Evolutionary conservation across 768 basidiomycete genomes (phyloP), one percentile per base, ranked within the genome.

Genomic region (Lactarius deliciosus): DNA sequence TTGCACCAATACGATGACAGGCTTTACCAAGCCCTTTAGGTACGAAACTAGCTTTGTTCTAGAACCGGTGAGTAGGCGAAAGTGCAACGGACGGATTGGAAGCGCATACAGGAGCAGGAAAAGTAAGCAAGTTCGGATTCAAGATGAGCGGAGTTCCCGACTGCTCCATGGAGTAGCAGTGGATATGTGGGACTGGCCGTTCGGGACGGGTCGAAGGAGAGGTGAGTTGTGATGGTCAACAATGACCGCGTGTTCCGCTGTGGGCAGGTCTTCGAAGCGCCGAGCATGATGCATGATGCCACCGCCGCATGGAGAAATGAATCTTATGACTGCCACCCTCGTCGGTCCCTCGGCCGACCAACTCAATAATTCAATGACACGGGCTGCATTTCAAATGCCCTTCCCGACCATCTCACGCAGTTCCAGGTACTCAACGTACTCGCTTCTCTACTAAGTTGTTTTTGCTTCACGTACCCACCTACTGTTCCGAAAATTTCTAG

Each of bases 1-100:
- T 68, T 38, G 62, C 62, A 9, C 34, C 66, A 60, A 68, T 55
- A 10, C 57, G 66, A 60, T 57, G 61, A 53, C 59, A 63, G n/a
- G 62, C 66, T 25, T 58, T 60, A 22, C 66, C 57, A 38, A 67
- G 40, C 4, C 57, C 62, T 60, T 63, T 63, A 9, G 53, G 50
- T 36, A 67, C 58, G 34, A 67, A 38, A n/a, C 41, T 20, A 25
- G 66, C 8, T 45, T 60, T 67, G 36, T 50, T 32, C 66, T 68
- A 28, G 25, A 25, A 40, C 53, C 2, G 28, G 66, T 68, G 34
- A 68, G 58, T 30, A 40, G 50, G 16, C 40, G 43, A 38, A 56
- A 38, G 28, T 20, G 43, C 9, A 63, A 16, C n/a, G 34, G 50
- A 57, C 13, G 32, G n/a, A 43, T 4, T 5, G 2, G 25, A 53